Evolutionary conservation across 176 grass and related monocot genomes (phyloP), one percentile per base, ranked within the genome.

Genomic region (Otatea glauca): DNA sequence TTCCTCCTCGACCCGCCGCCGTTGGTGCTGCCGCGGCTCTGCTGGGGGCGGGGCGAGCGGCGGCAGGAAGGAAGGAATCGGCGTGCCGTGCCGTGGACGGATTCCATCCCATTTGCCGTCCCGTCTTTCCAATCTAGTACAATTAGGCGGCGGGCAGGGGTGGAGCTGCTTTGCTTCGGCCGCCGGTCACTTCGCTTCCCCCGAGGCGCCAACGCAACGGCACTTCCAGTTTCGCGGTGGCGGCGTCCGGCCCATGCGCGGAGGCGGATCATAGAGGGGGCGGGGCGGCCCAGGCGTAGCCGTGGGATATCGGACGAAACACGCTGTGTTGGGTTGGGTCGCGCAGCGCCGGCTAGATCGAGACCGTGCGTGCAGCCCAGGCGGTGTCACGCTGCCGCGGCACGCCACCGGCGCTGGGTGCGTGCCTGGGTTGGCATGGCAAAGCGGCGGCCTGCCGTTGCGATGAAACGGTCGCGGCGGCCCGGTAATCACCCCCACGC

Each of bases 1-100:
- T 89, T 61, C 42, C 12, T 34, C 75, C 25, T 49, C 70, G 11
- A 16, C 0, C 29, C 7, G 23, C 20, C 45, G 9, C 55, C 18
- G 45, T 35, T 32, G 5, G 10, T 21, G n/a, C 20, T 9, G 32
- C 24, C 4, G 60, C 9, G 68, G 0, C 42, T 74, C 42, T 25
- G 15, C 34, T 58, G 68, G 79, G 72, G 37, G 0, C 9, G 5
- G 29, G 47, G 45, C 71, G n/a, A 14, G 64, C 41, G 15, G 42
- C 63, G 39, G 79, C 45, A 15, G 68, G 59, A 76, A 51, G 89
- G 69, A 91, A 91, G 85, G 84, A 83, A 84, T 87, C 85, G 67
- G 68, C 18, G 15, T 81, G 77, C 41, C 55, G 32, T 13, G 49
- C 49, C n/a, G n/a, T n/a, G n/a, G n/a, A n/a, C n/a, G 29, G 84